Evolutionary conservation across 495 filamentous ascomycete species (phyloP), one percentile per base, ranked within the genome.

Genomic region (Xylaria castorea): DNA sequence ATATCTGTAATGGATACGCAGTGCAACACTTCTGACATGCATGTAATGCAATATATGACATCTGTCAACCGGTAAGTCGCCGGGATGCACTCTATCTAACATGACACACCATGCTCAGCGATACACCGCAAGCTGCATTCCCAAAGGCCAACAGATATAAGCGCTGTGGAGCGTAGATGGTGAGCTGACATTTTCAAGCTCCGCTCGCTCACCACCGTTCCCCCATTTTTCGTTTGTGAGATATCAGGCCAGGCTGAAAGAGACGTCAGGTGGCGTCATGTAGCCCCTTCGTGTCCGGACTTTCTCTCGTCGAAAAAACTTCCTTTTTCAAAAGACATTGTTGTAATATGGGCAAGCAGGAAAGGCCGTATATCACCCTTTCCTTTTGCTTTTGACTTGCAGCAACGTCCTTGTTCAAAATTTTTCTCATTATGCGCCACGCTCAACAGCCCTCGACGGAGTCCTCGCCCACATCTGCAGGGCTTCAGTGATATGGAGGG

Each of bases 21-120:
- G 58, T 72, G 63, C 63, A 65, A 61, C 63, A 40, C 53, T 36
- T 72, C 51, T 61, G 63, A 61, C 70, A 60, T 67, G 70, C 63
- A 71, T 71, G 46, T 71, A 38, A 25, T 44, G 53, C 46, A 50
- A 50, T 36, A 71, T 27, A 53, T 53, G 60, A 65, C 48, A 57
- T 65, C 69, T 62, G 48, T 65, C 69, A 65, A 34, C 48, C 48
- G 50, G 48, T 30, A 25, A 46, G 70, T 58, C 70, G 70, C 53
- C 44, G 34, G 42, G 44, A 20, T 27, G 55, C 38, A 61, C 48
- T 50, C 30, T 51, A 38, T 46, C 70, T 51, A 25, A 50, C 63
- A 61, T 58, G 40, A 67, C 36, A 63, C 70, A 72, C 22, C 36
- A 65, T 65, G 5, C 22, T 46, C 38, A 18, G 48, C 36, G 18